Conservation (phyloP, 2,329 filamentous ascomycete species). For the Claviceps capensis region DNA sequence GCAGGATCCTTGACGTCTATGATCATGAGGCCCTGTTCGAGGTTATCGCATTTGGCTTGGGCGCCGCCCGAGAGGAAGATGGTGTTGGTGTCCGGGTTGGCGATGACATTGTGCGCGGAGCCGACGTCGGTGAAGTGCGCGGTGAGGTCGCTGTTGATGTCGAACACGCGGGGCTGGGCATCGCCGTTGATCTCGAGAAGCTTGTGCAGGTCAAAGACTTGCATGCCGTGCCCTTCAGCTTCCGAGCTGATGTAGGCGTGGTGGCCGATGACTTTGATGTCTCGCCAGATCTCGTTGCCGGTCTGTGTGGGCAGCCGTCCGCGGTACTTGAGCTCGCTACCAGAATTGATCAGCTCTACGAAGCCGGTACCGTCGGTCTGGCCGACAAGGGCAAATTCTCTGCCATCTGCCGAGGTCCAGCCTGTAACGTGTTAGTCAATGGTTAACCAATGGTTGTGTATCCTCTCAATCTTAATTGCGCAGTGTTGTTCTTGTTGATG, state of each 20-base stretch:
- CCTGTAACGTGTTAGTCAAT: not conserved
- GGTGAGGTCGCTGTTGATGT: constrained; percentile 18
- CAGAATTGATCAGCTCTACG: constrained; percentile 27
- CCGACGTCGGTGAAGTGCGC: constrained; percentile 22
- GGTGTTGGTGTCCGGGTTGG: constrained; percentile 22
- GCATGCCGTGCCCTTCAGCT: constrained; percentile 38
- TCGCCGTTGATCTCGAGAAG: constrained; percentile 26
- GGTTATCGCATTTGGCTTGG: constrained; percentile 14
- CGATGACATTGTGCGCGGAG: constrained; percentile 33
- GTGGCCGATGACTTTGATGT: constrained; percentile 25
- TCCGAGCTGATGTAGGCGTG: constrained; percentile 26
- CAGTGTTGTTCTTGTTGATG: not conserved
- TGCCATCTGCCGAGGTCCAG: constrained; percentile 16
- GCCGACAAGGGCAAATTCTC: constrained; percentile 31
- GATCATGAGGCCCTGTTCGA: constrained; percentile 37
- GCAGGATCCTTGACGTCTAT: constrained; percentile 38
- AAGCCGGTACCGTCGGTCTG: constrained; percentile 34
- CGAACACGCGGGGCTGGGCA: constrained; percentile 18
- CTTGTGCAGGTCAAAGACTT: constrained; percentile 49
- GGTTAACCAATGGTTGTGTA: too few relatives aligned
- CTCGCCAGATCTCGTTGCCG: constrained; percentile 21
- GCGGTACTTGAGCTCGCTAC: constrained; percentile 26
- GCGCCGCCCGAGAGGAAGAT: constrained; percentile 30
- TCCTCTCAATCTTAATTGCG: too few relatives aligned
- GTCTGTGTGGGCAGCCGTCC: constrained; percentile 31